phyloP scores from a whole-genome alignment of 768 basidiomycete genomes.

The Lactarius sp. region DNA sequence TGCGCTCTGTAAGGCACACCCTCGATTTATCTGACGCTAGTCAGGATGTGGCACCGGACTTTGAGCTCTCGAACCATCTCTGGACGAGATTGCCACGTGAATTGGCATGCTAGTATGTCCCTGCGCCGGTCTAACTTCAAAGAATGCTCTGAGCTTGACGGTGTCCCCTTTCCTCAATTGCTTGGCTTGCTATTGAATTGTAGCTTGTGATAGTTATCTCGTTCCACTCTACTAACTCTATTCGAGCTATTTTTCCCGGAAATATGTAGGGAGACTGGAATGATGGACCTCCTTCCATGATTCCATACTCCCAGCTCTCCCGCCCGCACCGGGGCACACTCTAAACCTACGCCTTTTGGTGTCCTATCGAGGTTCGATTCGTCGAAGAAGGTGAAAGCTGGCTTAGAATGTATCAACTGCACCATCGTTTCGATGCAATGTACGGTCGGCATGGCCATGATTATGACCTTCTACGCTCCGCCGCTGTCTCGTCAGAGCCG shows the following conservation, averaged over 20 bases:
- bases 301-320: neutral
- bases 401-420: neutral
- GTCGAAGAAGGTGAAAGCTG: neutral
- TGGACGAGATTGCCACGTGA: neutral
- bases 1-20: conserved; percentile 49
- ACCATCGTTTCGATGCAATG: neutral
- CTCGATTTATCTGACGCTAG: neutral
- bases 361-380: neutral
- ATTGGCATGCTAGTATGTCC: neutral
- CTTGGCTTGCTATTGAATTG: neutral
- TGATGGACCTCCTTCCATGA: neutral
- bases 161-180: neutral
- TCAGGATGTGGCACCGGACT: conserved; percentile 43
- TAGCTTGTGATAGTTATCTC: neutral
- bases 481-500: neutral
- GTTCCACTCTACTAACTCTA: too few species aligned
- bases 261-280: neutral
- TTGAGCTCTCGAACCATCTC: neutral
- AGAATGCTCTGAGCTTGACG: neutral
- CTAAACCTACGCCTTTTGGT: neutral
- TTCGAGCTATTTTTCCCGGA: neutral
- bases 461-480: neutral
- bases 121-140: neutral
- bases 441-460: neutral
- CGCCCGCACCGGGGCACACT: neutral